phyloP scores from a whole-genome alignment of 352 stramenopile species.

The Pythium sp. region DNA sequence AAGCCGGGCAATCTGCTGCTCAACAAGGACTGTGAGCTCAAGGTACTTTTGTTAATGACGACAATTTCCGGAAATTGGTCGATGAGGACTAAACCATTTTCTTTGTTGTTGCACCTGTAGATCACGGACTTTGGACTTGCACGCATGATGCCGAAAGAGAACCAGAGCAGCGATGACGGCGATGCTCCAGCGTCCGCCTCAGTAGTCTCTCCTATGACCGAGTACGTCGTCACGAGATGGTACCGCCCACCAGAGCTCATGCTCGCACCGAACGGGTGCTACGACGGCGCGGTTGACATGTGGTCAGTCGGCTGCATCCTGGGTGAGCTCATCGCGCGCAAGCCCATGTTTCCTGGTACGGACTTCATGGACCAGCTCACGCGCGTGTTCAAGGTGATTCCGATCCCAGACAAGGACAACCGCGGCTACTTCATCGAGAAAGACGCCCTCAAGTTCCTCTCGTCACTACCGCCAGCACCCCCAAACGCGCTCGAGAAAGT shows the following conservation, averaged over 20 bases:
- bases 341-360: slow-evolving; percentile 74
- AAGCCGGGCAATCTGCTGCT: slow-evolving; percentile 94
- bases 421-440: slow-evolving; percentile 80
- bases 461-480: slow-evolving; percentile 52
- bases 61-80: too few relatives aligned
- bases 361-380: slow-evolving; percentile 88
- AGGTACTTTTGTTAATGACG: slow-evolving; percentile 21
- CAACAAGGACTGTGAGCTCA: slow-evolving; percentile 90
- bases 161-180: slow-evolving; percentile 19
- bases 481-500: slow-evolving; percentile 58
- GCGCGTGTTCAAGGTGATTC: slow-evolving; percentile 73
- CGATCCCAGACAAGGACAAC: slow-evolving; percentile 58
- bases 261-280: slow-evolving; percentile 88
- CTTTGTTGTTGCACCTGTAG: neutral
- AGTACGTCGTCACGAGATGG: slow-evolving; percentile 91
- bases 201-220: slow-evolving; percentile 73
- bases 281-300: slow-evolving; percentile 86
- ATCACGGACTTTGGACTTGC: slow-evolving; percentile 95
- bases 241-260: slow-evolving; percentile 92
- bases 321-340: slow-evolving; percentile 83
- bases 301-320: slow-evolving; percentile 92
- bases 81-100: neutral
- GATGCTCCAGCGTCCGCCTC: slow-evolving; percentile 18
- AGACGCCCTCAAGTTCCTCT: slow-evolving; percentile 83
- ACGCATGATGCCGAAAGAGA: slow-evolving; percentile 72